Base-by-base conservation (phyloP, 345 rosid genomes). In the Salix purpurea region DNA sequence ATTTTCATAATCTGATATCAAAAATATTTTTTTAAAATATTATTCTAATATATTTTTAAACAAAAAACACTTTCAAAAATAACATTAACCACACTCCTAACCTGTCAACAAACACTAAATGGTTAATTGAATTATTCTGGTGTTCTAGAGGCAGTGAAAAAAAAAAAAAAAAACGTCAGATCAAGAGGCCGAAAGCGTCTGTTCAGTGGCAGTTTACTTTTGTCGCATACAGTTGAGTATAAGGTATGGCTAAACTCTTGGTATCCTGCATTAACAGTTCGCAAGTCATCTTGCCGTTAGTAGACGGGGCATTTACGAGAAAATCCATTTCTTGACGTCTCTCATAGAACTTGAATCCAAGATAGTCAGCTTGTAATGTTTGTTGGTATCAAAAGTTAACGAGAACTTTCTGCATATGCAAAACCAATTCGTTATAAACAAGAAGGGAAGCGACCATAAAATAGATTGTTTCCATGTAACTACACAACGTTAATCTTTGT, bases 161-260 rank as follows among this genome's bases (percentile, higher is more conserved):
- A 39, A 30, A 30, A 34, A 34, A 4, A 34, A 40, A 40, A 50
- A 30, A 28, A 30, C 42, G 11, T 32, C 11, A 19, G 28, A 4
- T 52, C 48, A 11, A 44, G 50, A 15, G 64, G 76, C 76, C 58
- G 56, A 61, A 73, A 61, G 76, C 76, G 61, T 73, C 68, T 24
- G 37, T 13, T 39, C 19, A 58, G 23, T 32, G 3, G 21, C 24
- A 36, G 21, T n/a, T 19, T n/a, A 9, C 48, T 37, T 14, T 32
- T 4, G 64, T 26, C 26, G 13, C 50, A 13, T 44, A 14, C 19
- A 54, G 6, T 67, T 67, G 24, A 19, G n/a, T 7, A 32, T 19
- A 73, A 60, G 50, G 61, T 24, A 39, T 39, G 24, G 42, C 56
- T 58, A 42, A 42, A 52, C 42, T 67, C 18, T 28, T 12, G 16